These are phyloP conservation scores for Typha latifolia DNA, from an alignment of 176 grass and related monocot genomes.

Conservation along the genomic window DNA sequence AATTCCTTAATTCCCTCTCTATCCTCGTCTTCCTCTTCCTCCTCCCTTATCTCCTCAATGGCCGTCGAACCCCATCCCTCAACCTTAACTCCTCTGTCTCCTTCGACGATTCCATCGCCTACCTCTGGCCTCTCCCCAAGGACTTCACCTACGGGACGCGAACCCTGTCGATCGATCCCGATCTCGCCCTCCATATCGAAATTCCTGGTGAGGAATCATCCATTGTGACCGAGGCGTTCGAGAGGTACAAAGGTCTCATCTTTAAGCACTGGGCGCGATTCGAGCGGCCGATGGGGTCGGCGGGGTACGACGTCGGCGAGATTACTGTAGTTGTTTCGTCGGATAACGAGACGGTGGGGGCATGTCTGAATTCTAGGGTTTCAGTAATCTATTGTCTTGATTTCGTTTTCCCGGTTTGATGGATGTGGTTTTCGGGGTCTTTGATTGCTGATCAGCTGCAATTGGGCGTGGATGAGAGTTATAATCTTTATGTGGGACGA, in stretches of 20 bases:
- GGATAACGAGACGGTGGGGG: slow-evolving; percentile 58
- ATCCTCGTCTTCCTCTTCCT: slow-evolving; percentile 17
- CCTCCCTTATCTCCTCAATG: slow-evolving; percentile 10
- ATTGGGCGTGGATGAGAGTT: slow-evolving; percentile 88
- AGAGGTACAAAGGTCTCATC: slow-evolving; percentile 44
- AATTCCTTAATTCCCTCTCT: slow-evolving; percentile 1
- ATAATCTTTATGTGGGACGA: slow-evolving; percentile 41
- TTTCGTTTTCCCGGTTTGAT: background rate
- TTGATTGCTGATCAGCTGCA: slow-evolving; percentile 30
- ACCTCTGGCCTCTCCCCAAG: slow-evolving; percentile 85
- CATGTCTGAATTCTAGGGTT: background rate
- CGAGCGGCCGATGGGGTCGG: background rate
- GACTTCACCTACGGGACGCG: slow-evolving; percentile 31
- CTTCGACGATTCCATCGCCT: slow-evolving; percentile 18
- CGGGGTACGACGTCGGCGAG: slow-evolving; percentile 34
- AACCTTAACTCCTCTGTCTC: slow-evolving; percentile 12
- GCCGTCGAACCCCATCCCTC: slow-evolving; percentile 16
- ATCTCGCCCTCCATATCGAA: slow-evolving; percentile 43
- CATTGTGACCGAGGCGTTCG: slow-evolving; percentile 55
- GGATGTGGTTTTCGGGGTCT: slow-evolving; percentile 10
- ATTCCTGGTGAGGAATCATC: slow-evolving; percentile 24
- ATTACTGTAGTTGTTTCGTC: slow-evolving; percentile 70
- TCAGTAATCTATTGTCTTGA: slow-evolving; percentile 5
- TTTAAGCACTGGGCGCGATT: slow-evolving; percentile 60
- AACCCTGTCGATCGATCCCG: slow-evolving; percentile 53